A percentile compares a stretch with the other conserved stretches of the same genome.
These are phyloP conservation scores for Fusarium sp. DNA, from an alignment of 2,329 filamentous ascomycete genomes.

Conservation along the genomic window DNA sequence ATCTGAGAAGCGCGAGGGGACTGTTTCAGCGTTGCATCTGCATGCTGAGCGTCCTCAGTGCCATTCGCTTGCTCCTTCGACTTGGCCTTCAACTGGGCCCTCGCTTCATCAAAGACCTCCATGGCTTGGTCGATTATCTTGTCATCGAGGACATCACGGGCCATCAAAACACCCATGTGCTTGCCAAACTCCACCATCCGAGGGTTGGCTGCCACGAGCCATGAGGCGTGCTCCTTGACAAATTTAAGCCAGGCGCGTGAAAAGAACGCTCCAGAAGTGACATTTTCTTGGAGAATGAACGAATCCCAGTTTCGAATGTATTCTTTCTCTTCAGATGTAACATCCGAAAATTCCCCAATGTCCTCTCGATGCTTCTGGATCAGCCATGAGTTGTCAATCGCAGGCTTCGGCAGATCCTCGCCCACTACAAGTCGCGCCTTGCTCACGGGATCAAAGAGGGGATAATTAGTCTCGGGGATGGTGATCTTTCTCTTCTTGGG, in stretches of 20 bases:
- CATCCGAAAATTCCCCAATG: conserved; percentile 64
- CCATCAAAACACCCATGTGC: conserved; percentile 60
- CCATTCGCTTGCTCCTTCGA: conserved; percentile 17
- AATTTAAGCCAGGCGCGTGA: conserved; percentile 62
- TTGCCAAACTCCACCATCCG: conserved; percentile 64
- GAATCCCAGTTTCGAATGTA: conserved; percentile 67
- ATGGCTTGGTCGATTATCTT: conserved; percentile 54
- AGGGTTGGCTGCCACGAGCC: conserved; percentile 58
- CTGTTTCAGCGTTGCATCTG: conserved; percentile 37
- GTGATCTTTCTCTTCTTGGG: conserved; percentile 46
- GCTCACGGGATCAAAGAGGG: conserved; percentile 65
- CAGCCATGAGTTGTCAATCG: conserved; percentile 61
- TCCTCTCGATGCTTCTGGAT: conserved; percentile 66
- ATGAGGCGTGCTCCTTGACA: conserved; percentile 57
- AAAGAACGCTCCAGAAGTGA: conserved; percentile 62
- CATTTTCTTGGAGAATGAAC: conserved; percentile 59
- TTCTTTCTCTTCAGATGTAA: conserved; percentile 62
- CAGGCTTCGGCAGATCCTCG: conserved; percentile 54
- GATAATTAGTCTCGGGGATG: conserved; percentile 60
- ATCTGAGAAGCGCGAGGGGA: conserved; percentile 49
- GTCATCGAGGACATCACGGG: conserved; percentile 57
- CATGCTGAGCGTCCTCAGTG: conserved; percentile 16
- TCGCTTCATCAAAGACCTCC: conserved; percentile 54
- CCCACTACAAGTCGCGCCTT: conserved; percentile 61
- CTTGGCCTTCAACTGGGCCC: conserved; percentile 40